Conservation (phyloP, 495 filamentous ascomycete species). For the Massariosphaeria phaeospora region DNA sequence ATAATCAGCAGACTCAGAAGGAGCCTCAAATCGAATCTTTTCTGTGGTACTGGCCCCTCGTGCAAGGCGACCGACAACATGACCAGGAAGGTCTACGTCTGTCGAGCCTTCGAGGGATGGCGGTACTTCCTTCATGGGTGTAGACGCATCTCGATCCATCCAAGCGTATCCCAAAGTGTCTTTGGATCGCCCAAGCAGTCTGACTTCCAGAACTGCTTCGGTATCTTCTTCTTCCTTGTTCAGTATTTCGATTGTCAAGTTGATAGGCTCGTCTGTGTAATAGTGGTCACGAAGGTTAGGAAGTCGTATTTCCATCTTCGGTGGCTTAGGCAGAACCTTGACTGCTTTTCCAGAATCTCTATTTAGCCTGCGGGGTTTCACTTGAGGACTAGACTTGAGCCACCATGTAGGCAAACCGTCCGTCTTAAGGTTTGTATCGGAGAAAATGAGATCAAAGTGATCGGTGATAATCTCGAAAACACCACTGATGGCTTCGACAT, state of each 20-base stretch:
- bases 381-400: constrained; percentile 6
- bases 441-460: constrained; percentile 65
- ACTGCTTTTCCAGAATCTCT: constrained; percentile 49
- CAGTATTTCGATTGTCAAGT: constrained; percentile 60
- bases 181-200: constrained; percentile 57
- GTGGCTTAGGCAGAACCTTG: constrained; percentile 79
- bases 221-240: constrained; percentile 84
- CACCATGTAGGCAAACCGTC: constrained; percentile 36
- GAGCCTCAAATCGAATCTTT: constrained; percentile 46
- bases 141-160: constrained; percentile 36
- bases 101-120: constrained; percentile 23
- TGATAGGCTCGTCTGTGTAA: constrained; percentile 74
- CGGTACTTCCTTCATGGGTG: constrained; percentile 38
- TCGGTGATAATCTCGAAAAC: constrained; percentile 59
- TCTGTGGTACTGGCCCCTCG: constrained; percentile 41
- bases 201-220: constrained; percentile 61
- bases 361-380: constrained; percentile 46
- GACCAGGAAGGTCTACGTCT: constrained; percentile 31
- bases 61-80: constrained; percentile 50
- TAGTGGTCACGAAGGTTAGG: constrained; percentile 60
- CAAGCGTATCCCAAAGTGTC: constrained; percentile 50
- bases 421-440: constrained; percentile 47
- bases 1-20: constrained; percentile 54
- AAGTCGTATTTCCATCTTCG: constrained; percentile 75
- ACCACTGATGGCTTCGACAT: constrained; percentile 60